Evolutionary conservation across 768 basidiomycete genomes (phyloP).

Genomic region (Tulasnella calospora): DNA sequence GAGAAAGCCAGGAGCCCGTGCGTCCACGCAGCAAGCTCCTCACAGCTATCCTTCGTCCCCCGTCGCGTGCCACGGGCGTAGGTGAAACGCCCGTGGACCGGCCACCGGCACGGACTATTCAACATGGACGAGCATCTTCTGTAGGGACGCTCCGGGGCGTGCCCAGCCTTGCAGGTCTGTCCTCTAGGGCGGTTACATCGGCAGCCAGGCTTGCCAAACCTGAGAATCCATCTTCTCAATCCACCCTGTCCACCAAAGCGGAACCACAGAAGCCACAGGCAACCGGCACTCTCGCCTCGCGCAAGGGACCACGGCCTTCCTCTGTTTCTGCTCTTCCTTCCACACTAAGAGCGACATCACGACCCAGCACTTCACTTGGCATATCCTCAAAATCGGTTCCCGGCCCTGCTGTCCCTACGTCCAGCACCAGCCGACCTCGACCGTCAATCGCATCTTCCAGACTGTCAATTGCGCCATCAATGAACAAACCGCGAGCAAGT

Average conservation of each 20-base stretch:
- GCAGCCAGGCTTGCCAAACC: not conserved
- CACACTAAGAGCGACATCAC: not conserved
- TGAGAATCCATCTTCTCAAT: not conserved
- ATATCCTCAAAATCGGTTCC: not conserved
- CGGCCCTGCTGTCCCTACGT: not conserved
- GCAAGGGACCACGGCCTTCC: not conserved
- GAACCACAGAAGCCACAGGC: not conserved
- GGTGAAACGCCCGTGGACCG: not conserved
- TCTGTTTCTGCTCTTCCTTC: not conserved
- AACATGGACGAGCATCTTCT: not conserved
- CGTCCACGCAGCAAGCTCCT: not conserved
- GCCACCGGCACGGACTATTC: not conserved
- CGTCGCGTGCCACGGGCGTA: not conserved
- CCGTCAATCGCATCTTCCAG: not conserved
- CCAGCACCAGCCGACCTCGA: not conserved
- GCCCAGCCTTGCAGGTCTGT: not conserved
- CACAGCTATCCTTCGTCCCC: not conserved
- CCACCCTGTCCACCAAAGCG: not conserved
- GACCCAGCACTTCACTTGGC: not conserved
- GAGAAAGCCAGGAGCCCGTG: not conserved
- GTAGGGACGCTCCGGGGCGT: not conserved
- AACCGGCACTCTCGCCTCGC: not conserved
- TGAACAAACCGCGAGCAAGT: not conserved
- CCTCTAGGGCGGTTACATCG: not conserved
- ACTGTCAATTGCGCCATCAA: not conserved